Evolutionary conservation across 2,329 filamentous ascomycete genomes (phyloP).

Genomic region (Epichloe hybrida): DNA sequence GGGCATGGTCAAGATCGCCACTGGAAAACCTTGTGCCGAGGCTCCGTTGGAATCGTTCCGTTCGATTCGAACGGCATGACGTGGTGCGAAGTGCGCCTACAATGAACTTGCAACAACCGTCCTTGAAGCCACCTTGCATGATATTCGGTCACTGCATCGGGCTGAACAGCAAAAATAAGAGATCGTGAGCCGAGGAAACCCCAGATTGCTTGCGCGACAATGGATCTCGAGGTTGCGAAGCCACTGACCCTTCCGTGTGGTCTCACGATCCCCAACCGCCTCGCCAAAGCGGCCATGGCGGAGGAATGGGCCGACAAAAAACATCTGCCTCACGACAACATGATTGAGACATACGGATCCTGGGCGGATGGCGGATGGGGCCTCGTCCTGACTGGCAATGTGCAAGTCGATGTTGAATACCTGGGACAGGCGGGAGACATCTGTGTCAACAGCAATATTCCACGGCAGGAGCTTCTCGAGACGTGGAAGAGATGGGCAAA

Average conservation of each 20-base stretch:
- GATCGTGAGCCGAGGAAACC: not conserved
- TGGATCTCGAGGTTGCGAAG: conserved; percentile 10
- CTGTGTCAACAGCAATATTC: conserved; percentile 18
- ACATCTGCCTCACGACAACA: conserved; percentile 28
- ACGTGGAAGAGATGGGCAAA: conserved; percentile 26
- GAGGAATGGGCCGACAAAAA: conserved; percentile 28
- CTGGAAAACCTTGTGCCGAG: too few relatives aligned
- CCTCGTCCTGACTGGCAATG: conserved; percentile 36
- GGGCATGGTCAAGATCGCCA: too few relatives aligned
- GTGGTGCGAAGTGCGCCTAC: too few relatives aligned
- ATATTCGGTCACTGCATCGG: too few relatives aligned
- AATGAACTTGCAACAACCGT: too few relatives aligned
- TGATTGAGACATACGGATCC: conserved; percentile 31
- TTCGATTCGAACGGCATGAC: too few relatives aligned
- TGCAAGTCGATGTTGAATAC: conserved; percentile 27
- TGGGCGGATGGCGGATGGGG: conserved; percentile 45
- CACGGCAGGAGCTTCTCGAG: conserved; percentile 15
- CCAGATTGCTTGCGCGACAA: not conserved
- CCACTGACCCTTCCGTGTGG: conserved; percentile 40
- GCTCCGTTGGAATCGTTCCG: too few relatives aligned
- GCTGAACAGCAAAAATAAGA: not conserved
- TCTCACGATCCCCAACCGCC: conserved; percentile 39
- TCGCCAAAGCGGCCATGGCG: conserved; percentile 38
- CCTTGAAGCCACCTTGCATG: too few relatives aligned
- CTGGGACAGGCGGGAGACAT: conserved; percentile 23